Conservation (phyloP, 176 grass and related monocot species). For the Carex kokanica region DNA sequence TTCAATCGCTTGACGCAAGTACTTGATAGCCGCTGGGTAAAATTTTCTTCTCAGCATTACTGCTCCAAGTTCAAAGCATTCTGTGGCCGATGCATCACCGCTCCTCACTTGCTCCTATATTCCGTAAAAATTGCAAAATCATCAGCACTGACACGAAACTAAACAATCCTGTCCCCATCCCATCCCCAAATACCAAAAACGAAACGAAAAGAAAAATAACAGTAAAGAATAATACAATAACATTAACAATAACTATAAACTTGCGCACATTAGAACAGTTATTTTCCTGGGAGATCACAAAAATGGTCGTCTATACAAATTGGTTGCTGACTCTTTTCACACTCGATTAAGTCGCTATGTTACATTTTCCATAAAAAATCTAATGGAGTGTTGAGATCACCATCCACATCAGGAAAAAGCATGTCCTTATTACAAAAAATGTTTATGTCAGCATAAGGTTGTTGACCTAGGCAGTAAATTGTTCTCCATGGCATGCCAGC, state of each 20-base stretch:
- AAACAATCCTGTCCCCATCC: not conserved
- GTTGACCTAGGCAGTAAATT: not conserved
- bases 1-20: constrained; percentile 80
- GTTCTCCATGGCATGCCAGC: not conserved
- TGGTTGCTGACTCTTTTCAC: not conserved
- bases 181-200: not conserved
- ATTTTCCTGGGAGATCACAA: not conserved
- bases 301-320: not conserved
- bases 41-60: constrained; percentile 98
- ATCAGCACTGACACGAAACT: not conserved
- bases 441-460: not conserved
- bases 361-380: not conserved
- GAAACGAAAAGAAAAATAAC: not conserved
- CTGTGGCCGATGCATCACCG: constrained; percentile 83
- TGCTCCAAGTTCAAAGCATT: constrained; percentile 94
- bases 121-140: not conserved
- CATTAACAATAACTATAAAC: not conserved
- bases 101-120: constrained; percentile 95
- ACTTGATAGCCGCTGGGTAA: constrained; percentile 91
- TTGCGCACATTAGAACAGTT: not conserved
- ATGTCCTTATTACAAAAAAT: not conserved
- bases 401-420: not conserved
- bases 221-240: not conserved
- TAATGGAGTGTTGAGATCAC: not conserved
- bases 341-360: not conserved